These are phyloP conservation scores for Ganoderma multipileum DNA, from an alignment of 1,284 basidiomycete genomes.

Conservation along the genomic window DNA sequence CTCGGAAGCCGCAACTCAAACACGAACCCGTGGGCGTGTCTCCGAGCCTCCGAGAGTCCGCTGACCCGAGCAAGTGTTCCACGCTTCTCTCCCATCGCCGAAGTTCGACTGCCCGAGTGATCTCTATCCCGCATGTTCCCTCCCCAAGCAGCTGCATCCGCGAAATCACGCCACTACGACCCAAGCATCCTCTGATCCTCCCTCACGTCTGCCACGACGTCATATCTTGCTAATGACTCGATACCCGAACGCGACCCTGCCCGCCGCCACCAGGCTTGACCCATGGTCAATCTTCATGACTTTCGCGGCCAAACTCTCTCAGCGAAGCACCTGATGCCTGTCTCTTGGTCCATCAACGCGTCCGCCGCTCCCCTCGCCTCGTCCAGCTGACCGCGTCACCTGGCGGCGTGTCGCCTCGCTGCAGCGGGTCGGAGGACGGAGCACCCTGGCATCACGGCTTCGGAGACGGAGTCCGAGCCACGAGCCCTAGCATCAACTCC, in stretches of 20 bases:
- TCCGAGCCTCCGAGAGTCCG: conserved; percentile 9
- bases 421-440: conserved; percentile 3
- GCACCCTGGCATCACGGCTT: neutral
- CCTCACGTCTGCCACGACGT: neutral
- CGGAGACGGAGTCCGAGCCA: neutral
- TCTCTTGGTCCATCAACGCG: neutral
- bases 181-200: neutral
- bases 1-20: neutral
- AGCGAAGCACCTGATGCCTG: neutral
- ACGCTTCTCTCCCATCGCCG: conserved; percentile 2
- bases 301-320: neutral
- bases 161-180: neutral
- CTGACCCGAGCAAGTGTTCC: neutral
- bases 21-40: neutral
- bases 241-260: too few relatives aligned
- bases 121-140: neutral
- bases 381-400: conserved; percentile 25
- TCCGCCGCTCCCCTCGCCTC: neutral
- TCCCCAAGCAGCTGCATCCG: neutral
- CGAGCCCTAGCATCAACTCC: neutral
- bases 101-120: neutral
- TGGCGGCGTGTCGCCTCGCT: conserved; percentile 14
- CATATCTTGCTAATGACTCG: too few relatives aligned
- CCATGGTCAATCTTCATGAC: neutral
- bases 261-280: too few relatives aligned